A percentile compares a stretch with the other conserved stretches of the same genome.
Conservation (phyloP, 192 early-diverging fungal species). For the Gryganskiella cystojenkinii region DNA sequence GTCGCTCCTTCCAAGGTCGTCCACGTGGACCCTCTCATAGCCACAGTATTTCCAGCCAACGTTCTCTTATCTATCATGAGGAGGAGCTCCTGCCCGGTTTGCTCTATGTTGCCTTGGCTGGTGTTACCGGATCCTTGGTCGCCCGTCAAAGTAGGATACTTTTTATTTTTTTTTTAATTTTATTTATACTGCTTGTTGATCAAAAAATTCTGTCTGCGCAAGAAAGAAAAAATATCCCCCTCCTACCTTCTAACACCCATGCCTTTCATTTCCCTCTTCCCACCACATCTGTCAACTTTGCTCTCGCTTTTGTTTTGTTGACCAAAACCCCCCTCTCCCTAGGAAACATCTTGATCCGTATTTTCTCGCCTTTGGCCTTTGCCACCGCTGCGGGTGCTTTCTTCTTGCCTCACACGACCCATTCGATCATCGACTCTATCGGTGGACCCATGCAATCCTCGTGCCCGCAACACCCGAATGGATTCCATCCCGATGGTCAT, state of each 20-base stretch:
- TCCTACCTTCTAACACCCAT: no score
- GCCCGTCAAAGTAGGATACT: conserved; percentile 37
- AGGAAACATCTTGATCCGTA: conserved; percentile 44
- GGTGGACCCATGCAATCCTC: conserved; percentile 6
- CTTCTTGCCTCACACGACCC: conserved; percentile 35
- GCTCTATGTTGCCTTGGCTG: conserved; percentile 38
- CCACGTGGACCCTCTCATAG: no score
- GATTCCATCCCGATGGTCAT: background rate
- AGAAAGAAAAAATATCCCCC: no score
- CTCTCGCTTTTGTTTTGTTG: no score
- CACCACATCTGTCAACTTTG: no score
- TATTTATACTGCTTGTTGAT: background rate
- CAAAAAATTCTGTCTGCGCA: background rate
- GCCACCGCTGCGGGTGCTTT: conserved; percentile 41
- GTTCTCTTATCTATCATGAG: conserved; percentile 22
- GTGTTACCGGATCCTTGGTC: conserved; percentile 33
- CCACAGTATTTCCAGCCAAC: conserved; percentile 6
- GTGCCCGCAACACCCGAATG: background rate
- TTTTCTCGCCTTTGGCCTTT: conserved; percentile 46
- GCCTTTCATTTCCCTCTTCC: no score
- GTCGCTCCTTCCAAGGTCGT: no score
- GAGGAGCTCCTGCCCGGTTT: conserved; percentile 45
- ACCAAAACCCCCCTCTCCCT: background rate
- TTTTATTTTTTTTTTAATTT: background rate
- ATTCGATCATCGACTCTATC: conserved; percentile 26